A percentile compares a stretch with the other conserved stretches of the same genome.
These are phyloP conservation scores for Ceratocystis variospora DNA, from an alignment of 2,329 filamentous ascomycete genomes.

Conservation along the genomic window DNA sequence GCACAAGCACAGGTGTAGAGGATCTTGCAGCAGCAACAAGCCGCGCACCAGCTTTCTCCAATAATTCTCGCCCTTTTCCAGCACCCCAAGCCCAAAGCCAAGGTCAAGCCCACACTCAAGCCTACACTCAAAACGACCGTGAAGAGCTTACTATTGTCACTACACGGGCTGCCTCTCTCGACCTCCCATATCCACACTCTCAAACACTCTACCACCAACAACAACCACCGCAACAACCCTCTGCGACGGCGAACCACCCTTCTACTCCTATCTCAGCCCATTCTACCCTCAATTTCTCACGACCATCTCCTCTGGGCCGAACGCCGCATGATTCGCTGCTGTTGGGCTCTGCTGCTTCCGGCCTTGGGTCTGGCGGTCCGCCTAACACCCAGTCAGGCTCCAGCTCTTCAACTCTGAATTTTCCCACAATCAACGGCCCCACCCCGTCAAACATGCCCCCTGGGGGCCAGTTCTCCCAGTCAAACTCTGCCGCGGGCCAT, in stretches of 20 bases:
- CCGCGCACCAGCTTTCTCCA: slow-evolving; percentile 22
- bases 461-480: slow-evolving; percentile 26
- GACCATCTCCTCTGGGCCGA: slow-evolving; percentile 17
- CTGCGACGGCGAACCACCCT: background rate
- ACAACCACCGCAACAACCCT: background rate
- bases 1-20: slow-evolving; percentile 21
- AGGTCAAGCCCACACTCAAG: slow-evolving; percentile 46
- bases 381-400: slow-evolving; percentile 11
- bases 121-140: slow-evolving; percentile 60
- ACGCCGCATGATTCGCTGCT: slow-evolving; percentile 16
- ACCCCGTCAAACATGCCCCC: slow-evolving; percentile 23
- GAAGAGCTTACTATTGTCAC: slow-evolving; percentile 59
- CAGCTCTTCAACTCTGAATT: slow-evolving; percentile 7
- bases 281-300: slow-evolving; percentile 16
- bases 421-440: slow-evolving; percentile 40
- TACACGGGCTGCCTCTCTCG: slow-evolving; percentile 25
- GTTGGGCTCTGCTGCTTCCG: slow-evolving; percentile 4
- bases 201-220: slow-evolving; percentile 23
- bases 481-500: background rate
- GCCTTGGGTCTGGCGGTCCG: slow-evolving; percentile 5
- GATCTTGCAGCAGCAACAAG: slow-evolving; percentile 22
- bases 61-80: slow-evolving; percentile 23
- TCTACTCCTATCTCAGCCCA: slow-evolving; percentile 13
- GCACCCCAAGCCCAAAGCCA: slow-evolving; percentile 36
- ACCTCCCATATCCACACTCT: slow-evolving; percentile 16